phyloP scores from a whole-genome alignment of 2,329 filamentous ascomycete species.

The Colletotrichum theobromicola region DNA sequence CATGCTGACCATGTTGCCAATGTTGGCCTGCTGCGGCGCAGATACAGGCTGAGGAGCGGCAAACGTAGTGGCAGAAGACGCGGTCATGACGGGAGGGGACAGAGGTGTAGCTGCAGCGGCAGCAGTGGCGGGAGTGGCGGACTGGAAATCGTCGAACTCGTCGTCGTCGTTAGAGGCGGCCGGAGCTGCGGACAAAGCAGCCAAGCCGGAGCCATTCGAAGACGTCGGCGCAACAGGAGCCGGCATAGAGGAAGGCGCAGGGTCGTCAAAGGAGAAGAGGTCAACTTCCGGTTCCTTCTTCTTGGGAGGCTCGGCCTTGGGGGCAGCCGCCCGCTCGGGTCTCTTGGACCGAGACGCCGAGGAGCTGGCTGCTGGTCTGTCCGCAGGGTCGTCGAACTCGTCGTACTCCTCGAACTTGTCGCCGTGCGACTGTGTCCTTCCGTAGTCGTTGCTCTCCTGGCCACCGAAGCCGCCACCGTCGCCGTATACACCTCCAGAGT shows the following conservation, averaged over 20 bases:
- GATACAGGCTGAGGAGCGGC: conserved; percentile 85
- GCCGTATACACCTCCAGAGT: conserved; percentile 82
- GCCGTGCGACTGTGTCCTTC: conserved; percentile 45
- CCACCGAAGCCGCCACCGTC: conserved; percentile 94
- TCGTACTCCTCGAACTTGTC: conserved; percentile 97
- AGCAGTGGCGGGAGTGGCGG: conserved; percentile 66
- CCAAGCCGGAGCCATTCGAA: conserved; percentile 52
- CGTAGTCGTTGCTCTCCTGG: conserved; percentile 66
- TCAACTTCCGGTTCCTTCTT: conserved; percentile 90
- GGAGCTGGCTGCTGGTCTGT: conserved; percentile 50
- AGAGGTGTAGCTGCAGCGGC: conserved; percentile 51
- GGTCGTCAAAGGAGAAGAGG: conserved; percentile 90
- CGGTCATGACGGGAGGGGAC: conserved; percentile 53
- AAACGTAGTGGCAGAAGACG: conserved; percentile 69
- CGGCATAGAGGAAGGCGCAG: conserved; percentile 55
- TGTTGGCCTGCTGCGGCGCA: conserved; percentile 78
- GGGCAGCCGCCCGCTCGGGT: conserved; percentile 49
- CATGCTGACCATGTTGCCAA: conserved; percentile 81
- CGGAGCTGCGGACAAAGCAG: conserved; percentile 43
- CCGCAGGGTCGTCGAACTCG: conserved; percentile 81
- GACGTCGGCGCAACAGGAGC: conserved; percentile 47
- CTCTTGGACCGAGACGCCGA: conserved; percentile 56
- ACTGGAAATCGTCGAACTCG: conserved; percentile 98
- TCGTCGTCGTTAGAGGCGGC: conserved; percentile 61
- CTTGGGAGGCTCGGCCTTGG: conserved; percentile 75